Evolutionary conservation across 768 basidiomycete genomes (phyloP).

Genomic region (Kwoniella heveanensis): DNA sequence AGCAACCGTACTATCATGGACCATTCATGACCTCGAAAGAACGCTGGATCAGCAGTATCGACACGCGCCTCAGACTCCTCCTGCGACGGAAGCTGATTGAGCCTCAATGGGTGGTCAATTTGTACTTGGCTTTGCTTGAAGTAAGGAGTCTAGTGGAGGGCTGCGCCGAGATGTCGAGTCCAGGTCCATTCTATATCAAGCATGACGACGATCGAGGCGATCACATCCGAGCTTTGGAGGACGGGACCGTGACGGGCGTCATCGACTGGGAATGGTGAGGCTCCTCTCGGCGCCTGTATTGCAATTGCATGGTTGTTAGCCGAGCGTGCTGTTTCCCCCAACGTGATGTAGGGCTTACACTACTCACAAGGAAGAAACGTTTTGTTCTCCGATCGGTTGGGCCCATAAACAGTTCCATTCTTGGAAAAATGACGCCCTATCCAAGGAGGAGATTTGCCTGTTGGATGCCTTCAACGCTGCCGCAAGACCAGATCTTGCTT

Average conservation of each 20-base stretch:
- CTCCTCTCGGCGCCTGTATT: too few relatives aligned
- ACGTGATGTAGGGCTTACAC: conserved; percentile 15
- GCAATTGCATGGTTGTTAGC: too few relatives aligned
- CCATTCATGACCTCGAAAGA: conserved; percentile 15
- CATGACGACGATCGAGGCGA: conserved; percentile 39
- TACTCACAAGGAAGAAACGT: conserved; percentile 19
- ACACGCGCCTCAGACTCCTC: background rate
- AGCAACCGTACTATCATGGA: conserved; percentile 17
- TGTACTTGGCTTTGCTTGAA: background rate
- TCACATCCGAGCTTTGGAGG: conserved; percentile 41
- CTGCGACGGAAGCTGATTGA: background rate
- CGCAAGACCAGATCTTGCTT: conserved; percentile 2
- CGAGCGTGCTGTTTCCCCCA: too few relatives aligned
- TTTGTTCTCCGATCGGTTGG: conserved; percentile 4
- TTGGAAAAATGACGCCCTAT: conserved; percentile 1
- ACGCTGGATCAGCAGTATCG: conserved; percentile 4
- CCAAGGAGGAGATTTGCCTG: background rate
- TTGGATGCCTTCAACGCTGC: background rate
- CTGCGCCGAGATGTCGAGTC: conserved; percentile 3
- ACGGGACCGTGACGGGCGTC: conserved; percentile 37
- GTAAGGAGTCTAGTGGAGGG: background rate
- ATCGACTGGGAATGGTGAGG: conserved; percentile 53
- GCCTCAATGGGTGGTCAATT: background rate
- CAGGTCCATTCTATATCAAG: conserved; percentile 31
- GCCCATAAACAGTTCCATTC: background rate